These are phyloP conservation scores for Babesia ovata DNA, from an alignment of 169 alveolate genomes.

Conservation along the genomic window DNA sequence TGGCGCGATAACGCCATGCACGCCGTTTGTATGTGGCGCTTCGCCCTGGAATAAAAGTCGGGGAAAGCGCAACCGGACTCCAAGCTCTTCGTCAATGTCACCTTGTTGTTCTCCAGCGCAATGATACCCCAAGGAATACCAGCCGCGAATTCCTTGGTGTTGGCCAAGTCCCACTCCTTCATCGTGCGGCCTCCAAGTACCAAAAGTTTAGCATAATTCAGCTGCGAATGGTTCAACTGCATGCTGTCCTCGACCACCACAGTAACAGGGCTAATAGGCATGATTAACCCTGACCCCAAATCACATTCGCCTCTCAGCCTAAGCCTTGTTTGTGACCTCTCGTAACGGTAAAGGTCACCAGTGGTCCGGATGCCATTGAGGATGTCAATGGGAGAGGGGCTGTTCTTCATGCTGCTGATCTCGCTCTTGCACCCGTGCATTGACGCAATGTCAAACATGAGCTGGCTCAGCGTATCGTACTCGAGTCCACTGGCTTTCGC, in stretches of 20 bases:
- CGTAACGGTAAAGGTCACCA: constrained; percentile 68
- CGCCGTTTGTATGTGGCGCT: constrained; percentile 52
- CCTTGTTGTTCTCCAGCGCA: constrained; percentile 60
- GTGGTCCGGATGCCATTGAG: constrained; percentile 62
- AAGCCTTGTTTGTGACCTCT: constrained; percentile 8
- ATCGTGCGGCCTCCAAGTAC: constrained; percentile 49
- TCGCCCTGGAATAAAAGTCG: constrained; percentile 57
- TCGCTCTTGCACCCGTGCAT: constrained; percentile 15
- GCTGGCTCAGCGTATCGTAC: constrained; percentile 49
- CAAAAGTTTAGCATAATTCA: constrained; percentile 51
- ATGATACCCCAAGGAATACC: constrained; percentile 60
- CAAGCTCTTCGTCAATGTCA: constrained; percentile 19
- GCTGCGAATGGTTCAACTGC: constrained; percentile 42
- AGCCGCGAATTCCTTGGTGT: constrained; percentile 62
- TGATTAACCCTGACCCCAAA: background rate
- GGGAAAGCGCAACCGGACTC: constrained; percentile 52
- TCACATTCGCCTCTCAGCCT: background rate
- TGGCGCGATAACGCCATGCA: constrained; percentile 38
- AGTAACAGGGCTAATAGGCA: constrained; percentile 27
- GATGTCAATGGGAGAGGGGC: constrained; percentile 64
- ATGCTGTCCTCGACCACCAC: constrained; percentile 38
- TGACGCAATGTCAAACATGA: constrained; percentile 44
- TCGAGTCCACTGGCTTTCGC: constrained; percentile 40
- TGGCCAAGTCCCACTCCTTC: constrained; percentile 56
- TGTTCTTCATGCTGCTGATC: constrained; percentile 35